Evolutionary conservation across 176 grass and related monocot genomes (phyloP).

Genomic region (Oryza nivara): DNA sequence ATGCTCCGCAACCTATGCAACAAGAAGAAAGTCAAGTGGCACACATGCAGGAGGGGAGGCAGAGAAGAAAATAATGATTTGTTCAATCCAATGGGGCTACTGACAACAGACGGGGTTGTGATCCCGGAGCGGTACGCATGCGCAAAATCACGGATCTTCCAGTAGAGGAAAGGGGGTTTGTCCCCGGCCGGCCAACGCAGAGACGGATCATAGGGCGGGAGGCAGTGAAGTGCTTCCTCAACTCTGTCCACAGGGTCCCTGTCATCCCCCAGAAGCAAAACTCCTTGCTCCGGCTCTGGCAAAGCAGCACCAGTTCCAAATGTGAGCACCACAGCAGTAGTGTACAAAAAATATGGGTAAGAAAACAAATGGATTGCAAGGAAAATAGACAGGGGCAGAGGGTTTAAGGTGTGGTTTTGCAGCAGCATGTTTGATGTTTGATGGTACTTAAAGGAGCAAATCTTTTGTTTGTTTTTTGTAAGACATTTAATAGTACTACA

Average conservation of each 20-base stretch:
- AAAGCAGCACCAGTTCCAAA: constrained; percentile 8
- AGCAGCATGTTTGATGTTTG: neutral
- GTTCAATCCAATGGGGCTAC: neutral
- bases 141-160: constrained; percentile 94
- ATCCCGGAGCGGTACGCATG: constrained; percentile 74
- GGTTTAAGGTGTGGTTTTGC: neutral
- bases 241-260: constrained; percentile 70
- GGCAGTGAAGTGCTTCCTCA: constrained; percentile 47
- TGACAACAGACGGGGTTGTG: constrained; percentile 73
- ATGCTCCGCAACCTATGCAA: constrained; percentile 73
- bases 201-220: constrained; percentile 53
- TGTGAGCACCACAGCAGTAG: neutral
- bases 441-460: no score
- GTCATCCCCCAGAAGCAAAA: constrained; percentile 61
- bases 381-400: neutral
- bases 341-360: neutral
- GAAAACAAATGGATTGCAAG: neutral
- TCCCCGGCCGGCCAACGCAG: constrained; percentile 32
- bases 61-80: neutral
- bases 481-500: no score
- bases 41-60: neutral
- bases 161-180: constrained; percentile 72
- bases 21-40: constrained; percentile 16
- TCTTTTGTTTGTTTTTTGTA: no score
- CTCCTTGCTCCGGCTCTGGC: constrained; percentile 68